A percentile compares a stretch with the other conserved stretches of the same genome.
Conservation (phyloP, 495 filamentous ascomycete species). For the Oleoguttula mirabilis region DNA sequence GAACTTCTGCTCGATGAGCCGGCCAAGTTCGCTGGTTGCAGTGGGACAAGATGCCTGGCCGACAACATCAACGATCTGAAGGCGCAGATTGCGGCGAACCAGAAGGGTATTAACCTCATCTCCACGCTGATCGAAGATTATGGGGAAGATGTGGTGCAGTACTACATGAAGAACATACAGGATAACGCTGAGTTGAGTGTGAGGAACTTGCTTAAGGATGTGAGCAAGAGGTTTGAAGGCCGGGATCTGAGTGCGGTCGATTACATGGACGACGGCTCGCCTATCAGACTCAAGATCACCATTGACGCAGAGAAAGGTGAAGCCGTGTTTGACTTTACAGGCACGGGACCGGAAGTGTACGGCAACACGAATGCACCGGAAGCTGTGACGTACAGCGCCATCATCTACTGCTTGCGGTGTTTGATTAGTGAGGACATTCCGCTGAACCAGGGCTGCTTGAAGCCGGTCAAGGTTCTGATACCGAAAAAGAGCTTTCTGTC, state of each 20-base stretch:
- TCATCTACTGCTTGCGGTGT: slow-evolving; percentile 91
- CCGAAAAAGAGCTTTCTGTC: slow-evolving; percentile 72
- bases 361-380: slow-evolving; percentile 92
- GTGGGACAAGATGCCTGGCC: slow-evolving; percentile 75
- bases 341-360: slow-evolving; percentile 88
- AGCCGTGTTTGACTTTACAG: slow-evolving; percentile 80
- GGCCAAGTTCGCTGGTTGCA: slow-evolving; percentile 73
- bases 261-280: slow-evolving; percentile 89
- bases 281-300: slow-evolving; percentile 70
- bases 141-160: slow-evolving; percentile 78
- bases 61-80: slow-evolving; percentile 96
- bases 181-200: slow-evolving; percentile 82
- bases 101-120: slow-evolving; percentile 89
- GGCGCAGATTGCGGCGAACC: slow-evolving; percentile 90
- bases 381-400: slow-evolving; percentile 86
- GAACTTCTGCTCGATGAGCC: slow-evolving; percentile 76
- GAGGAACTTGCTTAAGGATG: slow-evolving; percentile 66
- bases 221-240: slow-evolving; percentile 65
- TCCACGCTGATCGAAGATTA: slow-evolving; percentile 77
- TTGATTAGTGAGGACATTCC: slow-evolving; percentile 91
- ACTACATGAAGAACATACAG: slow-evolving; percentile 93
- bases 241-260: slow-evolving; percentile 64
- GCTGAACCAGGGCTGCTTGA: slow-evolving; percentile 90
- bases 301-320: slow-evolving; percentile 76
- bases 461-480: slow-evolving; percentile 75